Evolutionary conservation across 2,329 filamentous ascomycete species (phyloP).

Genomic region (Ramularia collo-cygni): DNA sequence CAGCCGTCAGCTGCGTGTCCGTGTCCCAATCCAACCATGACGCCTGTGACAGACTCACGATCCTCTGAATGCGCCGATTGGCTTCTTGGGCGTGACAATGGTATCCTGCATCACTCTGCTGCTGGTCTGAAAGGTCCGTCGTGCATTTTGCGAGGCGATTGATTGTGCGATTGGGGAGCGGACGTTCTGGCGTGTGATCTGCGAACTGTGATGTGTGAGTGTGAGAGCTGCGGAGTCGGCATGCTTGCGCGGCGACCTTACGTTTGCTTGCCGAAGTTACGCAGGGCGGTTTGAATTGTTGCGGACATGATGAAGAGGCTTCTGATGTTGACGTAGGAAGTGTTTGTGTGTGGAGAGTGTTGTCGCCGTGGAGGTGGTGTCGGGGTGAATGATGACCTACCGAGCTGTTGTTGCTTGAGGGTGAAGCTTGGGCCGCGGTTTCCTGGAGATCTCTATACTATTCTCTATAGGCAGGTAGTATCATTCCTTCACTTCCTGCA

Average conservation of each 20-base stretch:
- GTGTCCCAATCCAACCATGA: not conserved
- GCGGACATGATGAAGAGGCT: not conserved
- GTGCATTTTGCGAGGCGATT: conserved; percentile 7
- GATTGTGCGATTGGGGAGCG: conserved; percentile 7
- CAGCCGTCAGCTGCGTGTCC: conserved; percentile 4
- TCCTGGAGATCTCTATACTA: too few relatives aligned
- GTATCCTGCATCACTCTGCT: conserved; percentile 14
- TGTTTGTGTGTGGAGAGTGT: too few relatives aligned
- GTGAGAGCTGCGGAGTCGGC: too few relatives aligned
- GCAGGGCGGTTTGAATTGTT: not conserved
- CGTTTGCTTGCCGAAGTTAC: not conserved
- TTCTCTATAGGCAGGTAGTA: too few relatives aligned
- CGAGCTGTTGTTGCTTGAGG: too few relatives aligned
- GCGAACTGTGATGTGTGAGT: not conserved
- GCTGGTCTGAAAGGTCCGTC: conserved; percentile 35
- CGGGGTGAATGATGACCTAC: too few relatives aligned
- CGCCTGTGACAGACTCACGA: conserved; percentile 48
- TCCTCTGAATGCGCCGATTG: conserved; percentile 64
- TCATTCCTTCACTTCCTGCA: too few relatives aligned
- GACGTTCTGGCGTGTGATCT: not conserved
- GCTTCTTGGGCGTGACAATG: conserved; percentile 51
- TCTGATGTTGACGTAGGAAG: too few relatives aligned
- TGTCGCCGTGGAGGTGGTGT: too few relatives aligned
- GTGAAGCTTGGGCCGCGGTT: too few relatives aligned
- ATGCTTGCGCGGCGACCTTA: too few relatives aligned